These are phyloP conservation scores for Xerocomellus chrysenteron DNA, from an alignment of 768 basidiomycete species.

Conservation along the genomic window DNA sequence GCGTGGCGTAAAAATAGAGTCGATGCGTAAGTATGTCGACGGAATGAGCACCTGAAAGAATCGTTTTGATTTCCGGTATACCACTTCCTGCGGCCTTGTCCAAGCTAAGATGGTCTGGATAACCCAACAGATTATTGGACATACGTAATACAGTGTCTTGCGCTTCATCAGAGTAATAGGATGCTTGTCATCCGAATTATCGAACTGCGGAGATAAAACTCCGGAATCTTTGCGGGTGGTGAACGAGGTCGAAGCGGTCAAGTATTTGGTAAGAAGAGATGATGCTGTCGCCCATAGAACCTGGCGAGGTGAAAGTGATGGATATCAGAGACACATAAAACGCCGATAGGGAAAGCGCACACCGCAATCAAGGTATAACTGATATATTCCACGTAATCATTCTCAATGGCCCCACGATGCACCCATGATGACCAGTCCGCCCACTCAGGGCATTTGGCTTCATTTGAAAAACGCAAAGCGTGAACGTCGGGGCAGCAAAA, in stretches of 20 bases:
- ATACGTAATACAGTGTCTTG: conserved; percentile 80
- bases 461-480: conserved; percentile 11
- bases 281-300: conserved; percentile 70
- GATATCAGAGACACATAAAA: neutral
- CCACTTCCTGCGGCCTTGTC: conserved; percentile 89
- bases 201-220: conserved; percentile 53
- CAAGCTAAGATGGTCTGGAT: conserved; percentile 13
- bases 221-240: conserved; percentile 86
- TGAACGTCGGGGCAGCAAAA: conserved; percentile 70
- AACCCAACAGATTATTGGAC: conserved; percentile 27
- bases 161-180: conserved; percentile 43
- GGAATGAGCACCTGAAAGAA: conserved; percentile 63
- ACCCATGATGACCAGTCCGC: conserved; percentile 59
- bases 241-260: conserved; percentile 89
- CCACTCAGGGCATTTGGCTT: conserved; percentile 66
- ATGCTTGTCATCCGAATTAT: conserved; percentile 29
- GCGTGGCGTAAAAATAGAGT: conserved; percentile 1
- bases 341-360: conserved; percentile 31
- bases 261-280: conserved; percentile 75
- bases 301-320: conserved; percentile 37
- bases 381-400: conserved; percentile 59
- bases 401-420: conserved; percentile 10
- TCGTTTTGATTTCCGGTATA: conserved; percentile 96
- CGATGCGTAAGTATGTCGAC: conserved; percentile 4
- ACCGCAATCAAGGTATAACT: conserved; percentile 80